Evolutionary conservation across 2,329 filamentous ascomycete genomes (phyloP).

Genomic region (Verticillium nubilum): DNA sequence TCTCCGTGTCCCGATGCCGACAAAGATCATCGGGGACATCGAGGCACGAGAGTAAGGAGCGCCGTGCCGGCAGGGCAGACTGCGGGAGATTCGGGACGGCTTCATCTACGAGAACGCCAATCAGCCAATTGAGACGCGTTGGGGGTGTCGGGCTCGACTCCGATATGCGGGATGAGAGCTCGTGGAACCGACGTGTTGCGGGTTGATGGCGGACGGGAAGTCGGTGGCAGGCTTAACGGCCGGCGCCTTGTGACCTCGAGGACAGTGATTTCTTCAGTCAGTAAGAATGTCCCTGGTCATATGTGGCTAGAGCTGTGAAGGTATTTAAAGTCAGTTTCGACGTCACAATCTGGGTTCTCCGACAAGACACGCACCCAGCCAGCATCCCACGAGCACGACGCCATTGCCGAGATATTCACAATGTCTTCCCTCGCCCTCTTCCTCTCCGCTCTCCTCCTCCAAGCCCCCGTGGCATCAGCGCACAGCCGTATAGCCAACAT

Average conservation of each 20-base stretch:
- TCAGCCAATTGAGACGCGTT: neutral
- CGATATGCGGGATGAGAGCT: neutral
- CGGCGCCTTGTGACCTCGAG: too few species aligned
- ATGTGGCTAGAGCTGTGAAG: too few species aligned
- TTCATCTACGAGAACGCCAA: neutral
- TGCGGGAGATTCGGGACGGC: neutral
- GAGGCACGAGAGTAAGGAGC: neutral
- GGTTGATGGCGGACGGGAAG: neutral
- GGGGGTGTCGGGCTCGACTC: neutral
- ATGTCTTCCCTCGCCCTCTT: neutral
- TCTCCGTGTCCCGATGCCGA: neutral
- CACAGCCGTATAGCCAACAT: constrained; percentile 26
- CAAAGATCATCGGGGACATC: neutral
- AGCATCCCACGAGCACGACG: neutral
- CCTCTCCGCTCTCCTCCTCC: neutral
- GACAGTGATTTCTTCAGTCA: too few species aligned
- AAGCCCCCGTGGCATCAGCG: neutral
- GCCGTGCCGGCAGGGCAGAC: neutral
- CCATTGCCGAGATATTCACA: neutral
- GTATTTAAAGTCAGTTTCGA: too few species aligned
- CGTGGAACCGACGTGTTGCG: neutral
- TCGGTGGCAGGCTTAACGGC: too few species aligned
- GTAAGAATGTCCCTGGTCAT: too few species aligned
- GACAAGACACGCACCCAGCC: neutral
- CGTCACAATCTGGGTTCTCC: neutral